Evolutionary conservation across 768 basidiomycete species (phyloP).

Genomic region (Hortiboletus flavorubellus): DNA sequence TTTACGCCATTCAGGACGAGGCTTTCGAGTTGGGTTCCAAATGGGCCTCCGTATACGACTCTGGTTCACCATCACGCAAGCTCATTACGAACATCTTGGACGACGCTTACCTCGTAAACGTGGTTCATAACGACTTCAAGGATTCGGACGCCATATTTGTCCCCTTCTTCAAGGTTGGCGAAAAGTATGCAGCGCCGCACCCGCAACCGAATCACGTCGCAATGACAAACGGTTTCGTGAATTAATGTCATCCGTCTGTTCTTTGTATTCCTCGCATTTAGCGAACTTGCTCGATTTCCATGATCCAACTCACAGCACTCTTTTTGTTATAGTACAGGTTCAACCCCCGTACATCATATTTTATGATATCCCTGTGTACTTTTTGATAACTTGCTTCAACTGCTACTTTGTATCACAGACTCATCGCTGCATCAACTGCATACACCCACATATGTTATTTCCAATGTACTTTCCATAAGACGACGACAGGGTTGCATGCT

Average conservation of each 20-base stretch:
- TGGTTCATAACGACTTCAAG: slow-evolving; percentile 96
- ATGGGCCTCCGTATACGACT: slow-evolving; percentile 87
- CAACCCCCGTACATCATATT: slow-evolving; percentile 69
- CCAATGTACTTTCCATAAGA: slow-evolving; percentile 15
- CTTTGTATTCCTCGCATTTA: background rate
- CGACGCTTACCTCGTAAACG: slow-evolving; percentile 82
- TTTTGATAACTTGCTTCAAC: slow-evolving; percentile 22
- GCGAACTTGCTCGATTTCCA: background rate
- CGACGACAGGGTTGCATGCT: slow-evolving; percentile 16
- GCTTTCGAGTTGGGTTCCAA: slow-evolving; percentile 89
- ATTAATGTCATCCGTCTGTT: slow-evolving; percentile 12
- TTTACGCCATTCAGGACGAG: slow-evolving; percentile 62
- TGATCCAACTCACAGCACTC: slow-evolving; percentile 32
- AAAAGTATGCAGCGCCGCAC: slow-evolving; percentile 48
- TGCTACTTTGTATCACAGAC: slow-evolving; percentile 23
- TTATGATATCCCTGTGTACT: slow-evolving; percentile 19
- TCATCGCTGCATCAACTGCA: slow-evolving; percentile 59
- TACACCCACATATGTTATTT: slow-evolving; percentile 22
- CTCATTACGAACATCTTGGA: slow-evolving; percentile 80
- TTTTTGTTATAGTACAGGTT: slow-evolving; percentile 60
- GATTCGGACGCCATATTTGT: slow-evolving; percentile 78
- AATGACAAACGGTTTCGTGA: slow-evolving; percentile 37
- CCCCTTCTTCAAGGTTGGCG: slow-evolving; percentile 79
- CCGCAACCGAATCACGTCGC: slow-evolving; percentile 29
- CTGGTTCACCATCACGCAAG: slow-evolving; percentile 68